A percentile compares a stretch with the other conserved stretches of the same genome.
Evolutionary conservation across 2,329 filamentous ascomycete genomes (phyloP).

Genomic region (Cladosporium sp.): DNA sequence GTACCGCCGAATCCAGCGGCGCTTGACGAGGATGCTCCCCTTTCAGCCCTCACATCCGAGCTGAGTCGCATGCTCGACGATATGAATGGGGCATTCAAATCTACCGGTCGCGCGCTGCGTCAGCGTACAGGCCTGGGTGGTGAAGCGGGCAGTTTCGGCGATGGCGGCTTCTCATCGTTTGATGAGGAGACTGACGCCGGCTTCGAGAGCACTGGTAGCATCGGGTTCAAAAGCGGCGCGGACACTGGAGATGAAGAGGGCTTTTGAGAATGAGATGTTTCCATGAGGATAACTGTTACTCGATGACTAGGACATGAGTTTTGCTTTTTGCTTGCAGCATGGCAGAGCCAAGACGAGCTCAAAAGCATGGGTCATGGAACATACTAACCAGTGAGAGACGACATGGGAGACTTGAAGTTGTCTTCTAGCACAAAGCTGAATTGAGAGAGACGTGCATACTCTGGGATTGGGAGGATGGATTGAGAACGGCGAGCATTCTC

Average conservation of each 20-base stretch:
- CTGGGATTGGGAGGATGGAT: not conserved
- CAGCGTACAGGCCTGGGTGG: constrained; percentile 12
- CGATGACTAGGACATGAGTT: not conserved
- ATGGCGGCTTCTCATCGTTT: constrained; percentile 12
- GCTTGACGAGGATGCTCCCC: constrained; percentile 34
- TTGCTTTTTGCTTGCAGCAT: not conserved
- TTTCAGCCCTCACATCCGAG: constrained; percentile 32
- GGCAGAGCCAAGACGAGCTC: not conserved
- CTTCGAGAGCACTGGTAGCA: constrained; percentile 16
- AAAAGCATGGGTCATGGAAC: not conserved
- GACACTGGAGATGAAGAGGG: constrained; percentile 25
- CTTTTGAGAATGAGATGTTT: not conserved
- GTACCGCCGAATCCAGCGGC: constrained; percentile 33
- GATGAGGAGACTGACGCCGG: constrained; percentile 23
- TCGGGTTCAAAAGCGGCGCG: constrained; percentile 18
- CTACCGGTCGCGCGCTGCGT: constrained; percentile 18
- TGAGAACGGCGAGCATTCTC: not conserved
- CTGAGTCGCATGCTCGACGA: constrained; percentile 33
- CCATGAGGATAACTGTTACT: not conserved
- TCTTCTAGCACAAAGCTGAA: not conserved
- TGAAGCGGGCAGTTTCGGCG: constrained; percentile 21
- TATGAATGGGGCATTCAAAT: constrained; percentile 22
- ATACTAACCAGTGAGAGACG: not conserved
- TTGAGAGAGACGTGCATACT: not conserved
- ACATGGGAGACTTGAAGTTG: not conserved